Evolutionary conservation across 805 yeast genomes (phyloP), one percentile per base, ranked within the genome.

Genomic region (Nakazawaea ambrosiae): DNA sequence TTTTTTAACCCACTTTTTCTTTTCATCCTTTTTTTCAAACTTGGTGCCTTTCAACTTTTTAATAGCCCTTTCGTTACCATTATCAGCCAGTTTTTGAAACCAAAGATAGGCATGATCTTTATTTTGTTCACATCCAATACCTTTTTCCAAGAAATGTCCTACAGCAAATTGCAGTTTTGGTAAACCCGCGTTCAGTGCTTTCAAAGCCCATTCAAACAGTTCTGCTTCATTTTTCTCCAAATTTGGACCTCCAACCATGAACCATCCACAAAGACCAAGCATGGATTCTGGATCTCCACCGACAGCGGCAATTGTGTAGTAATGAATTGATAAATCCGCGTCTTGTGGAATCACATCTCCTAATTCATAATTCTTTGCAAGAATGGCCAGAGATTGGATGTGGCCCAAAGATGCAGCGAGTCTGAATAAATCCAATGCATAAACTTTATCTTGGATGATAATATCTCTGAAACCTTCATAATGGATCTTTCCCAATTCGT

Each of bases 181-280:
- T 26, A 71, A 66, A 12, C 85, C 85, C 27, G 75, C 62, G 29
- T 71, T 66, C 0, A 97, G 97, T 0, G 97, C 90, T 45, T 85
- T 68, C 37, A 74, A 63, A 1, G 97, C 97, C 97, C 97, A 92
- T 50, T 86, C 92, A 56, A 81, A 90, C 1, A 97, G 94, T 58
- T 89, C 96, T 37, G 63, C 72, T 38, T 81, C 83, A 56, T 89
- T 90, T 45, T 74, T 73, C 7, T 78, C 80, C 49, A 92, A 68
- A n/a, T 92, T 89, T 24, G 83, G 89, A 24, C 85, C 79, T 0
- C 98, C 98, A 20, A 87, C 81, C 58, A 90, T 66, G 55, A 90
- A 92, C 97, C 97, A 92, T 1, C 97, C 96, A 57, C 97, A 89
- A 64, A 90, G 67, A 2, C 95, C 89, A 51, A 90, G 66, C 95